Evolutionary conservation across 306 rosid species (phyloP).

Genomic region (Dalbergia cochinchinensis): DNA sequence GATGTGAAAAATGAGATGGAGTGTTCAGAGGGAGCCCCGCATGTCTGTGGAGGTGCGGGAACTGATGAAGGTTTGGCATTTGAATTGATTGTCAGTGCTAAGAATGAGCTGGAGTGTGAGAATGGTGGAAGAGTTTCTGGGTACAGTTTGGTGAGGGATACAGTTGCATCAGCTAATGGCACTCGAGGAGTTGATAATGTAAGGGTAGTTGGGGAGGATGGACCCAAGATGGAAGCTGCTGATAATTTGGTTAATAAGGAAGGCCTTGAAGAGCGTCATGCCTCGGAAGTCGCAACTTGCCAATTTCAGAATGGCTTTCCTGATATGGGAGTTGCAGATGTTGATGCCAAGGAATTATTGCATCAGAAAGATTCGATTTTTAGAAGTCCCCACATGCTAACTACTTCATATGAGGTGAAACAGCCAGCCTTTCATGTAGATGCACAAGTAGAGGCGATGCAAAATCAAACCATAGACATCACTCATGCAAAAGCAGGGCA

Average conservation of each 20-base stretch:
- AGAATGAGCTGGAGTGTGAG: constrained; percentile 24
- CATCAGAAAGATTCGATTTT: constrained; percentile 11
- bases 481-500: constrained; percentile 26
- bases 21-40: constrained; percentile 25
- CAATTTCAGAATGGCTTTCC: constrained; percentile 30
- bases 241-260: constrained; percentile 32
- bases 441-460: constrained; percentile 44
- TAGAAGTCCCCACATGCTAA: background rate
- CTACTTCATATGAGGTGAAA: constrained; percentile 33
- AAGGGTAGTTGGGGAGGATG: constrained; percentile 17
- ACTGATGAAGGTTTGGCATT: constrained; percentile 36
- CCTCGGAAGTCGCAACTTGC: constrained; percentile 22
- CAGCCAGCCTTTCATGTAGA: constrained; percentile 35
- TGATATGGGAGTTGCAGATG: constrained; percentile 35
- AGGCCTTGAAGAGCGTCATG: constrained; percentile 3
- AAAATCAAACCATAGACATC: constrained; percentile 33
- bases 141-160: background rate
- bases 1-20: constrained; percentile 7
- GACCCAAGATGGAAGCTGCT: constrained; percentile 20
- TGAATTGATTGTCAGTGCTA: constrained; percentile 37
- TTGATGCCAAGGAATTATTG: constrained; percentile 31
- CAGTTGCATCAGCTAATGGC: constrained; percentile 28
- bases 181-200: constrained; percentile 30
- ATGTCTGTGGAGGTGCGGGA: constrained; percentile 25
- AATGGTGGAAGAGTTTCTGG: constrained; percentile 21